A percentile compares a stretch with the other conserved stretches of the same genome.
Conservation (phyloP, 306 rosid species). For the Coriaria nepalensis region DNA sequence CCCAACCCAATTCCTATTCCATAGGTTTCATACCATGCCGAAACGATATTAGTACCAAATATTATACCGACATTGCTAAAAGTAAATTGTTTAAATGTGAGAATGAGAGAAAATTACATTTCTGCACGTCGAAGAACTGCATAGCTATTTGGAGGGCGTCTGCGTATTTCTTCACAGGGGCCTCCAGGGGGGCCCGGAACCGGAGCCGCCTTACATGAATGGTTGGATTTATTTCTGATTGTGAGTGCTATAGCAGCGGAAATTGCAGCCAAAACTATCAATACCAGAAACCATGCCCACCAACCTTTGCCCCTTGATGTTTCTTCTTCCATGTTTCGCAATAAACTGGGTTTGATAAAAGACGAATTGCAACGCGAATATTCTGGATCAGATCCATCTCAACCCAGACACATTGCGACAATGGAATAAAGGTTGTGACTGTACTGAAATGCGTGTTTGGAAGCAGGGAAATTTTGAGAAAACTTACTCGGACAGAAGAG, state of each 20-base stretch:
- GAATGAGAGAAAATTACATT: slow-evolving; percentile 33
- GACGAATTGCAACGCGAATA: not conserved
- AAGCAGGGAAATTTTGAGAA: slow-evolving; percentile 4
- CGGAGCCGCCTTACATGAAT: slow-evolving; percentile 34
- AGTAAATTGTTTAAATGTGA: not conserved
- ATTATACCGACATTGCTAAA: too few relatives aligned
- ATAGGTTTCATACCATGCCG: too few relatives aligned
- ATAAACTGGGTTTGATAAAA: slow-evolving; percentile 4
- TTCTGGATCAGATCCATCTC: slow-evolving; percentile 26
- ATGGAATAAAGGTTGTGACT: not conserved
- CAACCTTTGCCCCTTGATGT: slow-evolving; percentile 51
- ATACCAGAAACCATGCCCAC: slow-evolving; percentile 53
- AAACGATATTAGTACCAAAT: too few relatives aligned
- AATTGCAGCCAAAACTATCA: slow-evolving; percentile 43
- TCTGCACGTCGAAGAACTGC: slow-evolving; percentile 78
- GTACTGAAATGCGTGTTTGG: not conserved
- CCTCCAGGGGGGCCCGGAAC: slow-evolving; percentile 84
- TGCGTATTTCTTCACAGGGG: slow-evolving; percentile 42
- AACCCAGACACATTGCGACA: slow-evolving; percentile 13
- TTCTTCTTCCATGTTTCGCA: slow-evolving; percentile 31
- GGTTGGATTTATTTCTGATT: slow-evolving; percentile 31
- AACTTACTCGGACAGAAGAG: not conserved
- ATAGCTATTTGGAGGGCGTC: slow-evolving; percentile 65
- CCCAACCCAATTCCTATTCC: too few relatives aligned
- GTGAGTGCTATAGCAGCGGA: slow-evolving; percentile 38